A percentile compares a stretch with the other conserved stretches of the same genome.
phyloP scores from a whole-genome alignment of 257 asterid species.

The Datura wrightii region DNA sequence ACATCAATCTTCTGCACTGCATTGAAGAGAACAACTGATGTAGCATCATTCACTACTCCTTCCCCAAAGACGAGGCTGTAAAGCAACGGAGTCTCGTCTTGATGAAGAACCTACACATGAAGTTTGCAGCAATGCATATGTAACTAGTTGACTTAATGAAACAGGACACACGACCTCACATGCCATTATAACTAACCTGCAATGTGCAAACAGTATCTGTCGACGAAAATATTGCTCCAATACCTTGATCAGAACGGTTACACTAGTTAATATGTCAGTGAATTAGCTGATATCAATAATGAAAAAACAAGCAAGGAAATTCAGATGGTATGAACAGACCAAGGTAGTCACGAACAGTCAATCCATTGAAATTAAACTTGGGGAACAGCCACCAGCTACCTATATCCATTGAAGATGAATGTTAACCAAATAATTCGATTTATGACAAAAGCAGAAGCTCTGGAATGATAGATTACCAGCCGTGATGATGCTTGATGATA shows the following conservation, averaged over 20 bases:
- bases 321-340: slow-evolving; percentile 51
- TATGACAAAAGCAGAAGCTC: neutral
- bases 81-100: slow-evolving; percentile 91
- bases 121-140: slow-evolving; percentile 23
- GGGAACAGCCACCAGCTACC: slow-evolving; percentile 83
- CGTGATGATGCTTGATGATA: slow-evolving; percentile 73
- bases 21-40: slow-evolving; percentile 91
- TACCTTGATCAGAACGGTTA: slow-evolving; percentile 47
- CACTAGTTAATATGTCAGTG: neutral
- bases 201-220: slow-evolving; percentile 97
- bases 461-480: slow-evolving; percentile 53
- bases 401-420: slow-evolving; percentile 32
- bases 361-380: slow-evolving; percentile 54
- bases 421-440: neutral
- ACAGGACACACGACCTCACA: neutral
- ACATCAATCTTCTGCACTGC: slow-evolving; percentile 90
- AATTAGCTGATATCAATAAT: slow-evolving; percentile 30
- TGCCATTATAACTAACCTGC: slow-evolving; percentile 59
- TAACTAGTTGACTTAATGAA: slow-evolving; percentile 26
- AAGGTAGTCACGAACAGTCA: slow-evolving; percentile 75
- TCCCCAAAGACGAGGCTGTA: slow-evolving; percentile 97
- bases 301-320: neutral
- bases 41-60: slow-evolving; percentile 98
- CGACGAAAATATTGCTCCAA: slow-evolving; percentile 89
- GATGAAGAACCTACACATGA: slow-evolving; percentile 72